These are phyloP conservation scores for Tolypocladium nubicola DNA, from an alignment of 2,329 filamentous ascomycete species.

Conservation along the genomic window DNA sequence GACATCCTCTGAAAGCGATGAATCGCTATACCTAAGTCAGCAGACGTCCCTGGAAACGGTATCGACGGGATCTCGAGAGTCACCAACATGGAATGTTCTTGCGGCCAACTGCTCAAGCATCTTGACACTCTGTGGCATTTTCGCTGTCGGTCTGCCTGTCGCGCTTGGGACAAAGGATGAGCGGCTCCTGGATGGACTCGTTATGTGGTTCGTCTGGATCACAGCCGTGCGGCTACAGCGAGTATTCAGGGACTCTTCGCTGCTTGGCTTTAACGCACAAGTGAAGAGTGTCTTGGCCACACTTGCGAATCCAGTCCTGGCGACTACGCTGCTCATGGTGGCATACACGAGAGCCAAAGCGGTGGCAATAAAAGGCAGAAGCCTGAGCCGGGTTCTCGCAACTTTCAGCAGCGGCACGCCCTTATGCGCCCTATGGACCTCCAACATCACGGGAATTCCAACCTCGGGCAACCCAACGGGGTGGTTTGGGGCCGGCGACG, in stretches of 20 bases:
- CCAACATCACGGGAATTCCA: slow-evolving; percentile 1
- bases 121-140: slow-evolving; percentile 18
- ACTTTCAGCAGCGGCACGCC: slow-evolving; percentile 23
- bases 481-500: slow-evolving; percentile 36
- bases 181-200: slow-evolving; percentile 32
- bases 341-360: slow-evolving; percentile 31
- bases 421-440: slow-evolving; percentile 24
- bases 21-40: not conserved
- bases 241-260: slow-evolving; percentile 15
- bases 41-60: not conserved
- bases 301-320: slow-evolving; percentile 36
- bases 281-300: slow-evolving; percentile 24
- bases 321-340: slow-evolving; percentile 32
- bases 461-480: slow-evolving; percentile 7
- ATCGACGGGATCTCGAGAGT: too few relatives aligned
- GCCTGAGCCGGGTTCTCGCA: slow-evolving; percentile 17
- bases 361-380: slow-evolving; percentile 13
- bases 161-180: slow-evolving; percentile 20
- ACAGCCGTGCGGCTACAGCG: slow-evolving; percentile 26
- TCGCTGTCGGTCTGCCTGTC: slow-evolving; percentile 30
- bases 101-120: slow-evolving; percentile 14
- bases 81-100: not conserved
- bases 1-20: not conserved
- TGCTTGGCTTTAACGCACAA: slow-evolving; percentile 3
- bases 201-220: slow-evolving; percentile 40